These are phyloP conservation scores for Coemansia sp. DNA, from an alignment of 192 early-diverging fungal species.

Conservation along the genomic window DNA sequence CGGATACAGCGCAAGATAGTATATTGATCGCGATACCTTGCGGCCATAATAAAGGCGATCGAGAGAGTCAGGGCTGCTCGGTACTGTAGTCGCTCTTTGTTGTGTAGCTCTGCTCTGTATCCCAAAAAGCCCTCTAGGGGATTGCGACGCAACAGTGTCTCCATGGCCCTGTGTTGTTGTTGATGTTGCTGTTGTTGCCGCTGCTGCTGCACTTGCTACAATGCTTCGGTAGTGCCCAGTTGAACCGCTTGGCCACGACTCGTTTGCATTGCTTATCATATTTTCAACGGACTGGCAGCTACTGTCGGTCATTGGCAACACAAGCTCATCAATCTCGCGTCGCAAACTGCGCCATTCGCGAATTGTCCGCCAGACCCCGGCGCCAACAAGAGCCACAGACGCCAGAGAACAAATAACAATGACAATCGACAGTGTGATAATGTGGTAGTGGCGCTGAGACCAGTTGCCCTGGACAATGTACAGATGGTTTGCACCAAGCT, in stretches of 20 bases:
- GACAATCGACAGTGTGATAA: constrained; percentile 48
- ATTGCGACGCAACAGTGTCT: background rate
- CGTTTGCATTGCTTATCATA: constrained; percentile 3
- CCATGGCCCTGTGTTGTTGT: background rate
- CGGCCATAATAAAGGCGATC: constrained; percentile 56
- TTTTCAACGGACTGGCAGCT: constrained; percentile 22
- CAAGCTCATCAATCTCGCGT: constrained; percentile 46
- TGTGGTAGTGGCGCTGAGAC: constrained; percentile 53
- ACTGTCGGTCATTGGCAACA: constrained; percentile 48
- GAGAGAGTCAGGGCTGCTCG: constrained; percentile 45
- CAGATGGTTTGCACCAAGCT: constrained; percentile 43
- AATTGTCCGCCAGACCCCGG: constrained; percentile 54
- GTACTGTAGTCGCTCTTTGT: background rate
- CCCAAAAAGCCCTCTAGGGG: background rate
- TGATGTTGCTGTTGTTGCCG: background rate
- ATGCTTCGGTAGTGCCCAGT: background rate
- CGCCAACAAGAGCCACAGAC: constrained; percentile 50
- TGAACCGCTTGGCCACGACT: constrained; percentile 6
- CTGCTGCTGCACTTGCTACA: background rate
- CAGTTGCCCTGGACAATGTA: constrained; percentile 52
- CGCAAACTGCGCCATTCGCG: constrained; percentile 52
- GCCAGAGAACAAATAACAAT: constrained; percentile 53
- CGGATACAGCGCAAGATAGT: constrained; percentile 54
- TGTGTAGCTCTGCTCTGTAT: background rate
- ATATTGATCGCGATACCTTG: constrained; percentile 54